Evolutionary conservation across 2,329 filamentous ascomycete species (phyloP), one percentile per base, ranked within the genome.

Genomic region (Apiospora aurea): DNA sequence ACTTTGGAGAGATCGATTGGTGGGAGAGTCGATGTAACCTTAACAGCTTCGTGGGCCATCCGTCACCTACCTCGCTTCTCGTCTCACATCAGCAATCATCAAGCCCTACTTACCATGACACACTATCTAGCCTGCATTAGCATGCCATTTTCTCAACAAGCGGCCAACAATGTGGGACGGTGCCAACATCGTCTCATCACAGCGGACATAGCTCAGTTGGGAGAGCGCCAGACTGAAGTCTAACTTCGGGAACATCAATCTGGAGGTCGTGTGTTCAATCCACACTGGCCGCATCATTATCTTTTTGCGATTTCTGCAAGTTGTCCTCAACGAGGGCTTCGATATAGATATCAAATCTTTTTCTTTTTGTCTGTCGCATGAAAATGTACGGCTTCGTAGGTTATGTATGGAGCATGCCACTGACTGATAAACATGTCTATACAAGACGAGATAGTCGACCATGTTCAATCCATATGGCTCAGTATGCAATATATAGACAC

Each of bases 191-290:
- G 26, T 68, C 29, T 47, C 66, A 68, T 61, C 7, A 68, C 41
- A 68, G 66, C 66, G 66, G 66, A 68, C 66, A 68, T 68, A 68
- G 66, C 66, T 68, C 66, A 68, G 66, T 68, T 68, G 66, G 66
- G 66, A 68, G 66, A 68, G 66, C 66, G 66, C 66, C 66, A 68
- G 66, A 68, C 66, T 68, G 66, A 68, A 68, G 66, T 18, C 29
- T 14, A 68, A 29, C 29, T 68, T 68, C 46, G 21, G 46, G 46
- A 49, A n/a, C 66, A 46, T 68, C 26, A 64, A 68, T 68, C 66
- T 68, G 66, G 66, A 68, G 66, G 66, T 68, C 66, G 66, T 68
- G 66, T 68, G 66, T 68, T 68, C 66, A 47, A 68, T 68, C 66
- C 66, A 68, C 66, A 68, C 66, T 68, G 66, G 66, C 66, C 66